Evolutionary conservation across 495 filamentous ascomycete species (phyloP).

Genomic region (Glarea lozoyensis): DNA sequence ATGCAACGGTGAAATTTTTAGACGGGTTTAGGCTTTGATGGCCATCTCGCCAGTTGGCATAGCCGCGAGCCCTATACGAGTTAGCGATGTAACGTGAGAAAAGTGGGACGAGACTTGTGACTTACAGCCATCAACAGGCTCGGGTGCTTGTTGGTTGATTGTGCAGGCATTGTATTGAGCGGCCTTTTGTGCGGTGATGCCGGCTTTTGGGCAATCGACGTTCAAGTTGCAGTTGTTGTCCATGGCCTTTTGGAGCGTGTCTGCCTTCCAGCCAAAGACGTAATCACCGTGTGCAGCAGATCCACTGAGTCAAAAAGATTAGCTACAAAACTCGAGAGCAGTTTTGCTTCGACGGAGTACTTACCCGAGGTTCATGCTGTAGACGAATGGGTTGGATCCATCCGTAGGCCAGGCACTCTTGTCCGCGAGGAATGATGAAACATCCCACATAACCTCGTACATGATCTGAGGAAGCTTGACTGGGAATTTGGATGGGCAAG

Average conservation of each 20-base stretch:
- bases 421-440: constrained; percentile 25
- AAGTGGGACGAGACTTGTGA: constrained; percentile 6
- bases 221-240: constrained; percentile 44
- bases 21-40: constrained; percentile 35
- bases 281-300: constrained; percentile 69
- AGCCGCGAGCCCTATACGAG: constrained; percentile 34
- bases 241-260: constrained; percentile 34
- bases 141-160: constrained; percentile 37
- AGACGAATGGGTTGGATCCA: constrained; percentile 39
- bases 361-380: constrained; percentile 31
- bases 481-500: constrained; percentile 40
- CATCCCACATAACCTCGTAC: constrained; percentile 47
- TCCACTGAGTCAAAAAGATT: constrained; percentile 26
- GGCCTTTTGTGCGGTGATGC: constrained; percentile 32
- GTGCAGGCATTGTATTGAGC: constrained; percentile 40
- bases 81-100: not conserved
- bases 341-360: constrained; percentile 15
- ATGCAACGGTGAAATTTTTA: not conserved
- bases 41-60: constrained; percentile 43
- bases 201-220: constrained; percentile 36
- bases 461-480: constrained; percentile 48
- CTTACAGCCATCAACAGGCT: constrained; percentile 42
- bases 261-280: constrained; percentile 58
- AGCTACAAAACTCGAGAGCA: constrained; percentile 36
- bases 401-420: constrained; percentile 39